Percentiles rank a stretch among this genome's conserved stretches.
These are phyloP conservation scores for Coemansia interrupta DNA, from an alignment of 192 early-diverging fungal genomes.

Conservation along the genomic window DNA sequence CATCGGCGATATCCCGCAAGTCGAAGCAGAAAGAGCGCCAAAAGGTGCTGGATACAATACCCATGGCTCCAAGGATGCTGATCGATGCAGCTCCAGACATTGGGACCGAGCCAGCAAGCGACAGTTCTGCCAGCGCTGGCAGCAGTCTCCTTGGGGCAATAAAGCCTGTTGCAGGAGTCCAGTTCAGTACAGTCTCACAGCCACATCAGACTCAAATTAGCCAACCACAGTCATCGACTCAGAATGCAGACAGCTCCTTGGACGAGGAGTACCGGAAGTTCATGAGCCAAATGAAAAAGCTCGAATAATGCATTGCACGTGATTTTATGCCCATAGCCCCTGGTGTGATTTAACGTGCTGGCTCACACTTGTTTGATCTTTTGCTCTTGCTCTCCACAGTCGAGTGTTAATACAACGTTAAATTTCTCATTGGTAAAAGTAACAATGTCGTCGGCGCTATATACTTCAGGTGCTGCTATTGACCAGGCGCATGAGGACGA, in stretches of 20 bases:
- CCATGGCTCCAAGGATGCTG: slow-evolving; percentile 55
- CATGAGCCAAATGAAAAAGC: slow-evolving; percentile 54
- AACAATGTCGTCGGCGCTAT: slow-evolving; percentile 38
- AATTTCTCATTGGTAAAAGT: not conserved
- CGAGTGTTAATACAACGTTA: not conserved
- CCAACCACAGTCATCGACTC: slow-evolving; percentile 1
- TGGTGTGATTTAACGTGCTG: too few relatives aligned
- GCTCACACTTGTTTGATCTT: not conserved
- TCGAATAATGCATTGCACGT: not conserved
- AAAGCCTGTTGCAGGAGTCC: slow-evolving; percentile 5
- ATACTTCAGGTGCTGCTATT: slow-evolving; percentile 27
- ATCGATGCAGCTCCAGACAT: slow-evolving; percentile 73
- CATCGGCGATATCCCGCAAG: slow-evolving; percentile 59
- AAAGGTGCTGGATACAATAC: slow-evolving; percentile 37
- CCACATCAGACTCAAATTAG: not conserved
- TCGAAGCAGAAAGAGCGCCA: slow-evolving; percentile 39
- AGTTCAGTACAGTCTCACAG: slow-evolving; percentile 8
- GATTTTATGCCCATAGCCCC: not conserved
- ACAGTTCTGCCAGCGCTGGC: not conserved
- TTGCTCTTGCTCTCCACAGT: not conserved
- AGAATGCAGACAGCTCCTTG: slow-evolving; percentile 24
- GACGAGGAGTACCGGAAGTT: slow-evolving; percentile 65
- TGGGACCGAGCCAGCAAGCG: slow-evolving; percentile 34
- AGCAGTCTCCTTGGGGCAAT: slow-evolving; percentile 16
- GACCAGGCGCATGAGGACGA: slow-evolving; percentile 48